Evolutionary conservation across 2,329 filamentous ascomycete species (phyloP), one percentile per base, ranked within the genome.

Genomic region (Diaporthe australafricana): DNA sequence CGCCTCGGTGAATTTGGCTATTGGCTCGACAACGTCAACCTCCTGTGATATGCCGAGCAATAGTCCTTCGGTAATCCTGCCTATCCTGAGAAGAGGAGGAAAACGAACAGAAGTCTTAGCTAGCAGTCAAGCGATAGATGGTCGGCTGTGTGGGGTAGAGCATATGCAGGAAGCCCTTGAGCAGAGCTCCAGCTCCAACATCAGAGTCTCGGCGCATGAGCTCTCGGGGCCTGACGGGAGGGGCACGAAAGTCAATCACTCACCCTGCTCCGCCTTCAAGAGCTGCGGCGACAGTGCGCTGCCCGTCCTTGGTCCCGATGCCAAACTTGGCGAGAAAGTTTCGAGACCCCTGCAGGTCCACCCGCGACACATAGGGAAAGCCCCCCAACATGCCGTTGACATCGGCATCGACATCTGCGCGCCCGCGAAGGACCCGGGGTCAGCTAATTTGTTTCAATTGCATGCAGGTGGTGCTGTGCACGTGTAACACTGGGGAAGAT

Each of bases 1-100:
- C 25, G 85, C 83, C 17, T 87, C 86, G 1, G 94, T 95, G 81
- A 98, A 97, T 79, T 95, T 94, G 76, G 87, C 84, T 25, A 98
- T 89, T 0, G 95, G 96, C 84, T 98, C 95, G 40, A 98, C 90
- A 27, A 97, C 87, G 79, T 98, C 95, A 8, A 98, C 92, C 2
- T 86, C 83, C 20, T 89, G 84, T n/a, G 92, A 91, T 1, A 96
- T 84, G 30, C 89, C 85, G 35, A 92, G 82, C n/a, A 98, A 85
- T 5, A 98, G 86, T 0, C 93, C 93, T 71, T 92, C 87, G 0
- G 94, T 97, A 72, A 98, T 89, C 52, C 96, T 87, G 0, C 95
- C 96, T 71, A 98, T 97, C 0, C 95, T 91, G 74, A 70, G 25
- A 48, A 53, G 32, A 16, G 16, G n/a, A 11, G 47, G 45, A 9